Evolutionary conservation across 1,284 basidiomycete species (phyloP).

Genomic region (Puccinia horiana): DNA sequence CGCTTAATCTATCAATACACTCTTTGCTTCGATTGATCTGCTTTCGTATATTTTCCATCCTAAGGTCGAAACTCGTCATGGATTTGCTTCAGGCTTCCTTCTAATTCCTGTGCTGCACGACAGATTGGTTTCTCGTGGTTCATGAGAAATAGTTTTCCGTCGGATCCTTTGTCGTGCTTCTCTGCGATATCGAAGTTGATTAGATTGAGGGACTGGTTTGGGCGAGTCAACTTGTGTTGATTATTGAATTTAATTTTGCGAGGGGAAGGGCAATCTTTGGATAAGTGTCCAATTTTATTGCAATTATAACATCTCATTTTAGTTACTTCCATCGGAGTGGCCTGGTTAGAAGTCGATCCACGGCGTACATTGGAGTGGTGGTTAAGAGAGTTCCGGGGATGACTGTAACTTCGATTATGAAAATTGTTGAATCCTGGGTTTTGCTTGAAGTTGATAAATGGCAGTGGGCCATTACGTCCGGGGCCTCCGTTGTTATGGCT

Average conservation of each 20-base stretch:
- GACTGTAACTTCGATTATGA: too few species aligned
- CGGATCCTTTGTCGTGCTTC: not conserved
- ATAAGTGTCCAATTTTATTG: slow-evolving; percentile 7
- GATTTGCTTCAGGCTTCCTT: too few species aligned
- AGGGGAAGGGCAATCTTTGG: not conserved
- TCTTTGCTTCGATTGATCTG: too few species aligned
- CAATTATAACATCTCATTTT: not conserved
- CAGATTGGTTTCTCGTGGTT: too few species aligned
- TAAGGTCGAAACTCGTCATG: too few species aligned
- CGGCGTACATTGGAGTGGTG: too few species aligned
- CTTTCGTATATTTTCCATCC: not conserved
- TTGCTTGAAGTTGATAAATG: too few species aligned
- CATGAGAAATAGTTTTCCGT: not conserved
- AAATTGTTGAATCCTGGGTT: too few species aligned
- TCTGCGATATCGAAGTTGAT: not conserved
- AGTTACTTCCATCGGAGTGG: slow-evolving; percentile 4
- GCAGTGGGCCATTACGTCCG: too few species aligned
- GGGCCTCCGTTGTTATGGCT: not conserved
- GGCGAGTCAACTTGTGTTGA: not conserved
- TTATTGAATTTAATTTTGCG: not conserved
- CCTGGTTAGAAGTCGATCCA: too few species aligned
- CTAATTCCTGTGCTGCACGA: too few species aligned
- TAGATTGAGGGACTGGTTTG: not conserved
- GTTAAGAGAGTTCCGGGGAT: too few species aligned
- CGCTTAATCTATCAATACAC: not conserved